Evolutionary conservation across 768 basidiomycete species (phyloP).

Genomic region (Boletus speciosus): DNA sequence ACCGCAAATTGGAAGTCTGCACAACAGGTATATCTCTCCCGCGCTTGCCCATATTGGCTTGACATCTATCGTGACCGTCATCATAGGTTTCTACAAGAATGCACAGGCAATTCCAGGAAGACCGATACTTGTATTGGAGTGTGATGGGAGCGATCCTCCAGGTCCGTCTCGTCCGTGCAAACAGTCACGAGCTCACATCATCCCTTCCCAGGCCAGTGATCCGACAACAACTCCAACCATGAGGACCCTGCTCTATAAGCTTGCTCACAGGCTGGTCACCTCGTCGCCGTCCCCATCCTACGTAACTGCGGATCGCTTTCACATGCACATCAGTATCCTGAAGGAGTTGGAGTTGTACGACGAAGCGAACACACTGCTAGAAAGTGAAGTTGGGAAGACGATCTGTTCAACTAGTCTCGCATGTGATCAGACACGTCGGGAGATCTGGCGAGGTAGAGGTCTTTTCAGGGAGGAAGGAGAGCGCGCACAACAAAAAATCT

Average conservation of each 20-base stretch:
- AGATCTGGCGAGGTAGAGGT: constrained; percentile 60
- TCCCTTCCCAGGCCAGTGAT: constrained; percentile 63
- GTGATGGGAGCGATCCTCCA: constrained; percentile 78
- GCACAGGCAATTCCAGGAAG: constrained; percentile 81
- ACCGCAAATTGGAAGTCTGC: constrained; percentile 82
- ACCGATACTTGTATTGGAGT: constrained; percentile 81
- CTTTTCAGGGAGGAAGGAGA: constrained; percentile 59
- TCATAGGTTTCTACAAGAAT: constrained; percentile 72
- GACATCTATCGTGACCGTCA: not conserved
- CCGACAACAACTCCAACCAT: constrained; percentile 55
- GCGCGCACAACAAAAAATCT: constrained; percentile 55
- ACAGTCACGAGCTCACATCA: constrained; percentile 8
- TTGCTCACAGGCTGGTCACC: constrained; percentile 71
- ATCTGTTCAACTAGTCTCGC: constrained; percentile 70
- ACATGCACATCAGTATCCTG: constrained; percentile 70
- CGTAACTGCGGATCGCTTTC: constrained; percentile 68
- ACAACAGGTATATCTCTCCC: constrained; percentile 56
- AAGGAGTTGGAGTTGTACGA: constrained; percentile 64
- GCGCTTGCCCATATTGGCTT: not conserved
- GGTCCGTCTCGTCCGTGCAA: constrained; percentile 36
- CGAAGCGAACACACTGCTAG: constrained; percentile 66
- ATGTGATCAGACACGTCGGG: constrained; percentile 72
- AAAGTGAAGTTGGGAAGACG: constrained; percentile 62
- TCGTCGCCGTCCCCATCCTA: constrained; percentile 63
- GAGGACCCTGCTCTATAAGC: constrained; percentile 66